phyloP scores from a whole-genome alignment of 805 yeast genomes.

The Spathaspora girioi region DNA sequence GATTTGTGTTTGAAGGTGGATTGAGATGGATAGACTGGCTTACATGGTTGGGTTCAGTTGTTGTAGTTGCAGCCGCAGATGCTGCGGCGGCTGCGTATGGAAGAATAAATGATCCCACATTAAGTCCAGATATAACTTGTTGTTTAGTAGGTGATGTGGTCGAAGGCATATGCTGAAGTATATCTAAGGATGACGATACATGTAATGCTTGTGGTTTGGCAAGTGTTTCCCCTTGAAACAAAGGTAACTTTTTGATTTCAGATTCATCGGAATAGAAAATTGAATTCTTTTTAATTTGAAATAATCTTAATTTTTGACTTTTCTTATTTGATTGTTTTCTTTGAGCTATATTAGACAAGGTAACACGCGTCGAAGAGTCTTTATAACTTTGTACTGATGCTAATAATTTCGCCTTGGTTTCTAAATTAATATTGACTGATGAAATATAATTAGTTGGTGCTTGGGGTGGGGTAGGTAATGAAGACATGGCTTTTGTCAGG shows the following conservation, averaged over 20 bases:
- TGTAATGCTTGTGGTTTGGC: not conserved
- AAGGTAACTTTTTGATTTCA: constrained; percentile 7
- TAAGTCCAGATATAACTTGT: not conserved
- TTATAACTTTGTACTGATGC: constrained; percentile 1
- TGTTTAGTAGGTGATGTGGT: not conserved
- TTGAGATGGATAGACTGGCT: constrained; percentile 7
- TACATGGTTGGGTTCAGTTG: not conserved
- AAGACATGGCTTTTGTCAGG: constrained; percentile 1
- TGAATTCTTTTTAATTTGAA: constrained; percentile 34
- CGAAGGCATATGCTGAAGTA: constrained; percentile 2
- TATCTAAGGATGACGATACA: not conserved
- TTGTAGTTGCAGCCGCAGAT: not conserved
- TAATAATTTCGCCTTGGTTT: constrained; percentile 10
- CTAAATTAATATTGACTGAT: constrained; percentile 23
- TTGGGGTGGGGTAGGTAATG: constrained; percentile 15
- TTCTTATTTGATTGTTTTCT: constrained; percentile 11
- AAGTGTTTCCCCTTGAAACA: constrained; percentile 6
- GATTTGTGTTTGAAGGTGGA: constrained; percentile 3
- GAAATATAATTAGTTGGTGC: constrained; percentile 7
- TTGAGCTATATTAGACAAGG: constrained; percentile 21
- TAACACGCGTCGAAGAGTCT: constrained; percentile 8
- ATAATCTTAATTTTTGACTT: constrained; percentile 27
- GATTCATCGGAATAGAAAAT: constrained; percentile 17
- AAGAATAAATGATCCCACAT: constrained; percentile 4
- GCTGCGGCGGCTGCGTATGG: constrained; percentile 5